Conservation (phyloP, 768 basidiomycete genomes). For the Termitomyces sp. region DNA sequence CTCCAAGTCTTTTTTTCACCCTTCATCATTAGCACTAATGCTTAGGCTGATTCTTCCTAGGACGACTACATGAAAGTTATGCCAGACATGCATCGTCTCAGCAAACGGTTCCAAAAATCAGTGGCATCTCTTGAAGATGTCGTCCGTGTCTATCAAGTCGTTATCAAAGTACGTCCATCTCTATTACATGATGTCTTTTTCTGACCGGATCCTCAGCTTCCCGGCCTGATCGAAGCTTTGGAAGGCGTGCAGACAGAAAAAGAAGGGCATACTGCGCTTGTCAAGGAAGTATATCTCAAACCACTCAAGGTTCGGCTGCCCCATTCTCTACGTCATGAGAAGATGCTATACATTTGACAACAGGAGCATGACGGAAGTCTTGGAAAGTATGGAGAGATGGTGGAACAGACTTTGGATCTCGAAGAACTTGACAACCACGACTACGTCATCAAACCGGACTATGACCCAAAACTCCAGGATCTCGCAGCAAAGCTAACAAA, state of each 20-base stretch:
- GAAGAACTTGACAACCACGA: constrained; percentile 80
- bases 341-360: neutral
- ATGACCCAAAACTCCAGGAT: constrained; percentile 69
- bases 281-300: constrained; percentile 63
- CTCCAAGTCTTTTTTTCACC: constrained; percentile 54
- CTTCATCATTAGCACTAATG: neutral
- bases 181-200: neutral
- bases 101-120: constrained; percentile 85
- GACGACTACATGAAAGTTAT: constrained; percentile 85
- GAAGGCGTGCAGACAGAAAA: constrained; percentile 41
- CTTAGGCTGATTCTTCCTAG: constrained; percentile 28
- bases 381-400: constrained; percentile 85
- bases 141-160: constrained; percentile 92
- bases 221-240: constrained; percentile 65
- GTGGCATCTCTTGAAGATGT: constrained; percentile 89
- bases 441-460: constrained; percentile 89
- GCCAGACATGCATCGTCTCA: constrained; percentile 90
- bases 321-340: neutral
- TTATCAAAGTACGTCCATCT: constrained; percentile 55
- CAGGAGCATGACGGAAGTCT: constrained; percentile 63
- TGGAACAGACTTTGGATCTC: constrained; percentile 92
- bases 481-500: constrained; percentile 63
- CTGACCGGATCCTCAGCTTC: constrained; percentile 40
- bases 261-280: constrained; percentile 40
- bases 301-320: constrained; percentile 44